Percentiles rank a stretch among this genome's conserved stretches.
Evolutionary conservation across 192 early-diverging fungal species (phyloP).

Genomic region (Rhizophagus sp.): DNA sequence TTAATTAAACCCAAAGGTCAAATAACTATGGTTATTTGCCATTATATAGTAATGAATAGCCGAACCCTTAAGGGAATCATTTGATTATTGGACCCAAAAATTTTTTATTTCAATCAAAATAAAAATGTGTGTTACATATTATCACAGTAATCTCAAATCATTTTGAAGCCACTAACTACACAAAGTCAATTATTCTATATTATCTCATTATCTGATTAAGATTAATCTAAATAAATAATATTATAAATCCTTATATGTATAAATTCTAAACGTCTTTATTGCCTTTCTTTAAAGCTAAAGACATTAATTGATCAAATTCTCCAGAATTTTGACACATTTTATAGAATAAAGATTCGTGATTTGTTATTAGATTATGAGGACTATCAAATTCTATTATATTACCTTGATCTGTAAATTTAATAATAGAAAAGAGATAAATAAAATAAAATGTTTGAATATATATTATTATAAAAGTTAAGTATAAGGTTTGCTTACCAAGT

Average conservation of each 20-base stretch:
- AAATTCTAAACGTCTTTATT: background rate
- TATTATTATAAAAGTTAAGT: background rate
- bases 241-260: background rate
- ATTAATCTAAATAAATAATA: too few relatives aligned
- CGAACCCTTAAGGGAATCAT: too few relatives aligned
- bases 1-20: too few relatives aligned
- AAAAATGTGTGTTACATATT: too few relatives aligned
- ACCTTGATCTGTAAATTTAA: slow-evolving; percentile 59
- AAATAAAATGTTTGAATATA: background rate
- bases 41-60: too few relatives aligned
- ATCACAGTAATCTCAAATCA: too few relatives aligned
- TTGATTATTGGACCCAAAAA: too few relatives aligned
- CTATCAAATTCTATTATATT: slow-evolving; percentile 79
- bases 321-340: slow-evolving; percentile 85
- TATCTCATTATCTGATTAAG: too few relatives aligned
- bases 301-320: slow-evolving; percentile 58
- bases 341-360: slow-evolving; percentile 60
- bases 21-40: too few relatives aligned
- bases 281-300: background rate
- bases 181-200: too few relatives aligned
- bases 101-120: too few relatives aligned
- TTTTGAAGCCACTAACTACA: too few relatives aligned
- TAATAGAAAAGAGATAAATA: background rate
- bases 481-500: background rate
- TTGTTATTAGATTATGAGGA: slow-evolving; percentile 70